phyloP scores from a whole-genome alignment of 2,329 filamentous ascomycete species.

The Dactylellina haptotyla region DNA sequence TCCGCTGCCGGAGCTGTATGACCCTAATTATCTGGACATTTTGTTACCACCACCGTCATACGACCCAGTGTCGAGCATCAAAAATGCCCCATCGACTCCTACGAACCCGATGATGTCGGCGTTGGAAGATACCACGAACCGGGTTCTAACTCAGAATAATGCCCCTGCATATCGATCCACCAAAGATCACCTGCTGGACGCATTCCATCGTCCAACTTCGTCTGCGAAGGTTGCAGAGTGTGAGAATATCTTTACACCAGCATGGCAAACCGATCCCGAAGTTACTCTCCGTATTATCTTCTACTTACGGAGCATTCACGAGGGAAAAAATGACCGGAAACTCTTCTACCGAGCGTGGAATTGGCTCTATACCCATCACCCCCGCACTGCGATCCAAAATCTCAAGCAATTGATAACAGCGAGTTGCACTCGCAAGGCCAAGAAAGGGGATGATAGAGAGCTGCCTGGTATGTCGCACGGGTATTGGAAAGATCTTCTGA shows the following conservation, averaged over 20 bases:
- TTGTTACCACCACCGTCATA: conserved; percentile 17
- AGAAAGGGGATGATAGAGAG: conserved; percentile 58
- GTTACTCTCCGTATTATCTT: conserved; percentile 70
- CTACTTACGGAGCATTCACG: conserved; percentile 70
- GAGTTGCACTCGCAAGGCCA: conserved; percentile 68
- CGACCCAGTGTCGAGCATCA: conserved; percentile 2
- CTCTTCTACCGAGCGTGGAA: conserved; percentile 68
- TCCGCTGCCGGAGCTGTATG: conserved; percentile 32
- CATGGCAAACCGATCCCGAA: conserved; percentile 66
- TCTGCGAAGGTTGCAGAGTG: conserved; percentile 61
- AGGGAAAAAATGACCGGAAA: conserved; percentile 67
- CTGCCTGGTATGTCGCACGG: conserved; percentile 66
- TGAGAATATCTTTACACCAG: conserved; percentile 62
- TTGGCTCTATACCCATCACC: conserved; percentile 69
- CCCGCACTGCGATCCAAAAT: conserved; percentile 67
- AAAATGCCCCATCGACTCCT: conserved; percentile 19
- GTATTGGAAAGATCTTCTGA: conserved; percentile 72
- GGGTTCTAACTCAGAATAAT: conserved; percentile 67
- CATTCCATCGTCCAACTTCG: conserved; percentile 68
- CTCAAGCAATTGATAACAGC: conserved; percentile 69
- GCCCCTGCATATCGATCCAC: conserved; percentile 66
- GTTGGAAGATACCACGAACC: conserved; percentile 58
- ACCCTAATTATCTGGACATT: conserved; percentile 28
- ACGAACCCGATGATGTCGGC: conserved; percentile 33
- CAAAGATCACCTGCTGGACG: conserved; percentile 65